Evolutionary conservation across 352 stramenopile genomes (phyloP), one percentile per base, ranked within the genome.

Genomic region (Vaucheria bursata): DNA sequence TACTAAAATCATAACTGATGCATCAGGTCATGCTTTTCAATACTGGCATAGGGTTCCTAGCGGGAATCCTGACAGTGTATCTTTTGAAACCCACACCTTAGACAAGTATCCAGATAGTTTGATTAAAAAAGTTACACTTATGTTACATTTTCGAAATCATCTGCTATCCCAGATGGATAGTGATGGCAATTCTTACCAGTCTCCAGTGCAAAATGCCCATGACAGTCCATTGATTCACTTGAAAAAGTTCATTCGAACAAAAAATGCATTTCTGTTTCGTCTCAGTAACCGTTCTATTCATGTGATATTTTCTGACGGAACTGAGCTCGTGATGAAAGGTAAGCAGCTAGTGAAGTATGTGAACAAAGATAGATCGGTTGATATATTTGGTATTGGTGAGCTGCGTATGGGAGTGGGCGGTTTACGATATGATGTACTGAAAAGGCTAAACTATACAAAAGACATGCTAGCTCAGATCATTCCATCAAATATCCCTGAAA

Each of bases 171-270:
- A 67, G 6, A 52, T 64, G 52, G 36, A 69, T 49, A 64, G 36
- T 76, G 33, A 25, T 29, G 12, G 70, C 32, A 39, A 32, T 31
- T 45, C 29, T 36, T 6, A 31, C 73, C 8, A 75, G 75, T 79
- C 3, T 8, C 8, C 50, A 33, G n/a, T 52, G 18, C 1, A 33
- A n/a, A n/a, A n/a, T 25, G 53, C 53, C 53, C 2, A 2, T 7
- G 2, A 2, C 53, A 7, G 8, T 34, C 45, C 72, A 5, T 31
- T 79, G 1, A 25, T 29, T 7, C 64, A 70, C 65, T 29, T 99
- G 50, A 97, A 96, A 81, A 98, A 99, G 84, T 99, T 94, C 95
- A 89, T 98, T 79, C 95, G 95, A 73, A 98, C 96, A 31, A 94
- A 94, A 53, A 94, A 99, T 80, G 95, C 95, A 0, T 94, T 98